Evolutionary conservation across 257 asterid species (phyloP).

Genomic region (Solanum medicagineum): DNA sequence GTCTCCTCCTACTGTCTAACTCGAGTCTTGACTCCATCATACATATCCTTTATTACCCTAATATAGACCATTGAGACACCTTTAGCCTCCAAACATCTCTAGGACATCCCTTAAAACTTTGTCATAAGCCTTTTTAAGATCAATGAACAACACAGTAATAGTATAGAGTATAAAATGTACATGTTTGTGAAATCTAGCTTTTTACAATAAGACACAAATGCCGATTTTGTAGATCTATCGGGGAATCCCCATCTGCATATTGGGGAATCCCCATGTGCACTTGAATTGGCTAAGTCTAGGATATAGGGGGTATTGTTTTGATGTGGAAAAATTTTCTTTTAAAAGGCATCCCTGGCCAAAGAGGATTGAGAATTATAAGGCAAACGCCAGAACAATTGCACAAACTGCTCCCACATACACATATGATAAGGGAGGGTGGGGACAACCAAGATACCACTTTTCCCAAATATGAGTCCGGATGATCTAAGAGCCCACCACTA

Average conservation of each 20-base stretch:
- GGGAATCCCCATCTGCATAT: not conserved
- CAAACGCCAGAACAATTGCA: not conserved
- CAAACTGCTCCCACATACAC: not conserved
- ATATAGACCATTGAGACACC: too few species aligned
- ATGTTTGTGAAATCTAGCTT: not conserved
- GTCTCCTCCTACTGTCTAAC: too few species aligned
- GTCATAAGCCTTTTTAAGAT: too few species aligned
- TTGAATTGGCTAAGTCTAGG: not conserved
- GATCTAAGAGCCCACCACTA: too few species aligned
- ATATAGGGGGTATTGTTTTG: not conserved
- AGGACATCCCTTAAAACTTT: too few species aligned
- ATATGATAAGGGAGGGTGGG: not conserved
- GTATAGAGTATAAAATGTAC: not conserved
- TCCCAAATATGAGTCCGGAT: not conserved
- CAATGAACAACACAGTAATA: not conserved
- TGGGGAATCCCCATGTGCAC: not conserved
- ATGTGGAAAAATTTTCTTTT: not conserved
- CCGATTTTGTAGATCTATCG: not conserved
- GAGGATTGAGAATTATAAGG: not conserved
- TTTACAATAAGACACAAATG: not conserved
- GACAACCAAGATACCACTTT: not conserved
- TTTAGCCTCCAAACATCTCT: too few species aligned
- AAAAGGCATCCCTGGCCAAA: not conserved
- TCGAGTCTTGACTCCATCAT: too few species aligned
- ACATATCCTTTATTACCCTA: too few species aligned